Evolutionary conservation across 805 yeast genomes (phyloP).

Genomic region (Zygosaccharomyces kombuchaensis): DNA sequence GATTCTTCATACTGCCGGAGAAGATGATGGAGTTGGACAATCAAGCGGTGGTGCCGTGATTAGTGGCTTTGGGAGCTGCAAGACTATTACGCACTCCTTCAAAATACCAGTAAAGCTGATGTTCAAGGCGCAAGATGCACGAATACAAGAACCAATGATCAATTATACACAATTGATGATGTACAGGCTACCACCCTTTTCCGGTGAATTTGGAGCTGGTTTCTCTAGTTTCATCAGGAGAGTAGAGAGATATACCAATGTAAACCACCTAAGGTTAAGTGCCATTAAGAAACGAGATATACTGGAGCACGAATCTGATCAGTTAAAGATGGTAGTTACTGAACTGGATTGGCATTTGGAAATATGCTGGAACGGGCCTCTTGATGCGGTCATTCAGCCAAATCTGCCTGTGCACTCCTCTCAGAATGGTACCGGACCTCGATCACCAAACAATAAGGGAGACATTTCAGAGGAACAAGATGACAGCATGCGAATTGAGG

Average conservation of each 20-base stretch:
- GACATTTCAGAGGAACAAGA: slow-evolving; percentile 3
- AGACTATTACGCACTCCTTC: slow-evolving; percentile 56
- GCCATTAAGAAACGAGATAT: slow-evolving; percentile 31
- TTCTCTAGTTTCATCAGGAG: slow-evolving; percentile 53
- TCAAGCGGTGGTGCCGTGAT: neutral
- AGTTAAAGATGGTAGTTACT: slow-evolving; percentile 27
- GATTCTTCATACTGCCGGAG: slow-evolving; percentile 17
- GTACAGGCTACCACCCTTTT: slow-evolving; percentile 38
- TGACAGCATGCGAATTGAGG: slow-evolving; percentile 21
- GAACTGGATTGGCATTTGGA: slow-evolving; percentile 34
- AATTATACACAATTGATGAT: slow-evolving; percentile 52
- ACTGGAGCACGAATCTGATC: slow-evolving; percentile 10
- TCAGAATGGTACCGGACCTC: neutral
- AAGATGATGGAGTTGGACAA: slow-evolving; percentile 8
- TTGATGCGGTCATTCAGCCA: slow-evolving; percentile 23
- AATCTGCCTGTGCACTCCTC: slow-evolving; percentile 2
- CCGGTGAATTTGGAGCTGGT: slow-evolving; percentile 37
- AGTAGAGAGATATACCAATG: slow-evolving; percentile 58
- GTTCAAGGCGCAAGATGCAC: slow-evolving; percentile 48
- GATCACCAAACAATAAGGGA: neutral
- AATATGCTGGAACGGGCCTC: slow-evolving; percentile 35
- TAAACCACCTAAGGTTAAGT: slow-evolving; percentile 47
- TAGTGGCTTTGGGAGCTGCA: slow-evolving; percentile 13
- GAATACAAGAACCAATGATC: slow-evolving; percentile 60
- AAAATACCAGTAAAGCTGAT: slow-evolving; percentile 67